phyloP scores from a whole-genome alignment of 345 rosid species.

The Populus alba region DNA sequence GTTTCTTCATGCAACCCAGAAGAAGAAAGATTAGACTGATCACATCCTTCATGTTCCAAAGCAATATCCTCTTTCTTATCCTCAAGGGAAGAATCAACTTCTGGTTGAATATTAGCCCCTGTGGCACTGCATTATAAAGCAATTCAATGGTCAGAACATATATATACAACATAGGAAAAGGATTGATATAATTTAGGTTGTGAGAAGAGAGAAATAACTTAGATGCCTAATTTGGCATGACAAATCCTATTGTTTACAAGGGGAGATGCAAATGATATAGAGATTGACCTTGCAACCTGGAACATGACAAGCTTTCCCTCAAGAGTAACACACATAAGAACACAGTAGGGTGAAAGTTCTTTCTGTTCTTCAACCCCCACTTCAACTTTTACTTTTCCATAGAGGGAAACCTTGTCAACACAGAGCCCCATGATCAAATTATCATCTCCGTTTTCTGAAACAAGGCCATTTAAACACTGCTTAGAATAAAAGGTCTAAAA shows the following conservation, averaged over 20 bases:
- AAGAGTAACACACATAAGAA: slow-evolving; percentile 76
- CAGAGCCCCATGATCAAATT: slow-evolving; percentile 88
- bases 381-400: slow-evolving; percentile 59
- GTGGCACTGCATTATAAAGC: slow-evolving; percentile 42
- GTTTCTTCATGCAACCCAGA: slow-evolving; percentile 32
- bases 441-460: slow-evolving; percentile 74
- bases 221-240: not conserved
- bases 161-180: slow-evolving; percentile 6
- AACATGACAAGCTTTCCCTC: slow-evolving; percentile 88
- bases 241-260: not conserved
- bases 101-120: slow-evolving; percentile 37
- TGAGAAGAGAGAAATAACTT: not conserved
- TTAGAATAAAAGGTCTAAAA: not conserved
- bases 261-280: slow-evolving; percentile 1
- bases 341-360: slow-evolving; percentile 70
- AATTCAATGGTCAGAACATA: slow-evolving; percentile 13
- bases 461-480: not conserved
- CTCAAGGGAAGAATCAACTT: slow-evolving; percentile 34
- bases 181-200: not conserved
- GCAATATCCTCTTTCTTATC: slow-evolving; percentile 53
- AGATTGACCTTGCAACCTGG: slow-evolving; percentile 70
- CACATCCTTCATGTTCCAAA: slow-evolving; percentile 27
- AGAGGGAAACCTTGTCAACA: slow-evolving; percentile 55
- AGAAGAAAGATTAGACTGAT: slow-evolving; percentile 30
- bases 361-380: slow-evolving; percentile 60